phyloP scores from a whole-genome alignment of 352 stramenopile species.

The Blastocystis sp. region DNA sequence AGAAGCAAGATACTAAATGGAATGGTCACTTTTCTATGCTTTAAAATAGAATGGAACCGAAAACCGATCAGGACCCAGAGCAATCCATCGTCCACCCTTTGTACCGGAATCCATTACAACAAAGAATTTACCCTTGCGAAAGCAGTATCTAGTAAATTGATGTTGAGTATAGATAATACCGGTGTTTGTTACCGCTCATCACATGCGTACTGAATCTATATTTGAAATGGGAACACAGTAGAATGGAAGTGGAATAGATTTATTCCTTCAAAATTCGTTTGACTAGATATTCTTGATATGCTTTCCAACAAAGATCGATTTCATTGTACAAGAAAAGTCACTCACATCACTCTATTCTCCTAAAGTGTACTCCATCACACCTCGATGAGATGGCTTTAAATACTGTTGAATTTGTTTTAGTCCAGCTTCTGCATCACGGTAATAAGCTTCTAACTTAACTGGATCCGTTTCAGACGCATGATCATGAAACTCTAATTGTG shows the following conservation, averaged over 20 bases:
- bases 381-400: not conserved
- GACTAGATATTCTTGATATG: not conserved
- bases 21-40: not conserved
- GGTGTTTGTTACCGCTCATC: not conserved
- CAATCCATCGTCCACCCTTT: not conserved
- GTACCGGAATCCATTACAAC: not conserved
- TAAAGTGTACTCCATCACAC: not conserved
- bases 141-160: slow-evolving; percentile 2
- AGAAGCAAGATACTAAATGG: slow-evolving; percentile 18
- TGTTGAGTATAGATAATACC: not conserved
- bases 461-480: slow-evolving; percentile 30
- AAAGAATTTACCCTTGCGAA: slow-evolving; percentile 29
- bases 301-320: not conserved
- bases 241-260: not conserved
- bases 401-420: slow-evolving; percentile 41
- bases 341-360: not conserved
- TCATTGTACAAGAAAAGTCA: not conserved
- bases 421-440: slow-evolving; percentile 12
- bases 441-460: slow-evolving; percentile 10
- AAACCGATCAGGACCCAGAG: slow-evolving; percentile 28
- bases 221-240: not conserved
- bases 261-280: not conserved
- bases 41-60: not conserved
- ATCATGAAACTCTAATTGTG: slow-evolving; percentile 30
- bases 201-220: not conserved